Evolutionary conservation across 2,329 filamentous ascomycete species (phyloP), one percentile per base, ranked within the genome.

Genomic region (Furcasterigmium sp.): DNA sequence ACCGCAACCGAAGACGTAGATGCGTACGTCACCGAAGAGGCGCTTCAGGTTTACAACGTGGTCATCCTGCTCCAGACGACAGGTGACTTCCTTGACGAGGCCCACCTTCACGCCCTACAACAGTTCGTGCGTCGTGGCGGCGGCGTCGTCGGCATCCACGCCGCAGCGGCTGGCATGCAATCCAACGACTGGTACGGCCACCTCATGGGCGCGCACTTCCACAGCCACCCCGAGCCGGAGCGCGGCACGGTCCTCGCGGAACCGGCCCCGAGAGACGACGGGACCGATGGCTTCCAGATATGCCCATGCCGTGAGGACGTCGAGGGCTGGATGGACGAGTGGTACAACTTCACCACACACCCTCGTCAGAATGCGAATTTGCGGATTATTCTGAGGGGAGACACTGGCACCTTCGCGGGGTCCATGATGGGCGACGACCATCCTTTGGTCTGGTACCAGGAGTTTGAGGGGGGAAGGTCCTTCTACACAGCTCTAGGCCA

Each of bases 401-500:
- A 65, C 37, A 63, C 68, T 50, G 45, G 45, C 13, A 56, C 51
- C 7, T 69, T 63, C 41, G 13, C 51, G 9, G 67, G 65, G 2
- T 64, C 65, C 7, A 51, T 42, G 17, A 59, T 65, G 51, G 61
- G 64, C 3, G 47, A 53, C 2, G 55, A 64, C 41, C 65, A 70
- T 44, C 66, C 66, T 3, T 46, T 70, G 4, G 59, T 60, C 0
- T 70, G 66, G 67, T 64, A 58, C 26, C 60, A 61, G 44, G 61
- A 64, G 23, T 64, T 67, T 30, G 63, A 64, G 3, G 59, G 60
- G 5, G 61, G 61, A 0, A 55, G 64, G 34, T 60, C 59, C 5
- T 69, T 69, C 43, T 68, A 70, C 47, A 67, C 64, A 8, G 56
- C 66, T 3, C 53, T 70, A 15, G 67, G 67, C 5, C 67, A 70